Conservation (phyloP, 169 alveolate species). For the Perkinsus chesapeaki region DNA sequence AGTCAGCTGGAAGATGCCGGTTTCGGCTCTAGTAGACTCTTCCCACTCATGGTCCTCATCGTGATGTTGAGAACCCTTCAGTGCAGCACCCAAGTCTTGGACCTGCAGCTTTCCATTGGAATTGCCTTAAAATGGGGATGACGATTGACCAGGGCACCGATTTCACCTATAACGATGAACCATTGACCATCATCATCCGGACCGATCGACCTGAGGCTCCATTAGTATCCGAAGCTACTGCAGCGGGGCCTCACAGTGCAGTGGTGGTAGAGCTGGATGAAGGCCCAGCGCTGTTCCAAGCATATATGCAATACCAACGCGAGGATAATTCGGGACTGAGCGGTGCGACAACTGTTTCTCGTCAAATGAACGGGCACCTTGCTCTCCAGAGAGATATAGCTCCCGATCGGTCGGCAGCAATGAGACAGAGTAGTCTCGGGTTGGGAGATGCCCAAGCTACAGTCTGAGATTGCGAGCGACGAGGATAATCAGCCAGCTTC, state of each 20-base stretch:
- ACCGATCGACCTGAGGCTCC: background rate
- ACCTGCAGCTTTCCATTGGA: background rate
- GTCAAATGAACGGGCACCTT: background rate
- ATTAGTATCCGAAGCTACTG: background rate
- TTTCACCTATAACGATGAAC: background rate
- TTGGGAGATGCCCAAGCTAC: background rate
- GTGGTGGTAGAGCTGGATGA: background rate
- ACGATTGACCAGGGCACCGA: background rate
- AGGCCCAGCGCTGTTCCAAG: background rate
- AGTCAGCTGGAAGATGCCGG: background rate
- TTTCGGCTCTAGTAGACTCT: background rate
- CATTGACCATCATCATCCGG: background rate
- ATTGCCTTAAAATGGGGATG: background rate
- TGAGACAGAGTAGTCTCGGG: background rate
- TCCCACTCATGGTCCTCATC: background rate
- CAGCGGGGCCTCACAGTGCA: background rate
- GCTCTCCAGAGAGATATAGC: background rate
- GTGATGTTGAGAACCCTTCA: background rate
- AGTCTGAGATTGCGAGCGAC: background rate
- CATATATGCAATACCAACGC: background rate
- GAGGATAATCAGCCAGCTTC: background rate
- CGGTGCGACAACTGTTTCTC: background rate
- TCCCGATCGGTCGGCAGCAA: background rate
- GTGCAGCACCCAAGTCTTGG: background rate
- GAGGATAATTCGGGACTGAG: background rate